Evolutionary conservation across 495 filamentous ascomycete genomes (phyloP).

Genomic region (Penicillium tannophilum): DNA sequence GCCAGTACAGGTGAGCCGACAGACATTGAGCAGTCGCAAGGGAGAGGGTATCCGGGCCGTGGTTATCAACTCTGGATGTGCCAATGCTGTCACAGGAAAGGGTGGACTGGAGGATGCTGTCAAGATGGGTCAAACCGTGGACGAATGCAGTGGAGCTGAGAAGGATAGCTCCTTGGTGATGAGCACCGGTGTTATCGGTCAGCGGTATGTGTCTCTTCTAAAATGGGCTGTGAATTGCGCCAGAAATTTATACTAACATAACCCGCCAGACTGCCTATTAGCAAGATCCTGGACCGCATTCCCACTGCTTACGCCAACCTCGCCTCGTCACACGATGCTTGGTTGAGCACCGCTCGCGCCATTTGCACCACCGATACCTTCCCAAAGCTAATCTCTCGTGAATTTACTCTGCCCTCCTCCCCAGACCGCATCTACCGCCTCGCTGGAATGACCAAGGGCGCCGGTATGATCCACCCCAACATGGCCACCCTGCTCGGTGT

Average conservation of each 20-base stretch:
- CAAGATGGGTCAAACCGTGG: conserved; percentile 77
- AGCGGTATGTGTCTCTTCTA: conserved; percentile 57
- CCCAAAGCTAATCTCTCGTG: conserved; percentile 87
- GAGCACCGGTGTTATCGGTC: conserved; percentile 98
- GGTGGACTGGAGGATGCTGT: conserved; percentile 87
- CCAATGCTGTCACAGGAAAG: conserved; percentile 96
- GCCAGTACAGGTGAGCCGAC: conserved; percentile 80
- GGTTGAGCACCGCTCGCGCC: conserved; percentile 82
- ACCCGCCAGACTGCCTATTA: conserved; percentile 70
- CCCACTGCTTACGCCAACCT: conserved; percentile 71
- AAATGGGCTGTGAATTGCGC: neutral
- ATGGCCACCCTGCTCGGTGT: conserved; percentile 97
- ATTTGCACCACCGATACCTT: conserved; percentile 99
- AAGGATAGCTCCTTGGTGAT: conserved; percentile 81
- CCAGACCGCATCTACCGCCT: conserved; percentile 73
- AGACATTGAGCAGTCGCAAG: conserved; percentile 63
- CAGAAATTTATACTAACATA: neutral
- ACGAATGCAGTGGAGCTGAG: conserved; percentile 64
- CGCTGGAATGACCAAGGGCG: conserved; percentile 96
- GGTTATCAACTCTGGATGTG: conserved; percentile 93
- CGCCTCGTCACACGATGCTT: conserved; percentile 76
- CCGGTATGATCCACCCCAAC: conserved; percentile 99
- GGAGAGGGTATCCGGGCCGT: conserved; percentile 77
- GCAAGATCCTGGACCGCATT: conserved; percentile 83
- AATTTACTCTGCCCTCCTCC: conserved; percentile 83